phyloP scores from a whole-genome alignment of 2,329 filamentous ascomycete species.

The Fusarium sp. region DNA sequence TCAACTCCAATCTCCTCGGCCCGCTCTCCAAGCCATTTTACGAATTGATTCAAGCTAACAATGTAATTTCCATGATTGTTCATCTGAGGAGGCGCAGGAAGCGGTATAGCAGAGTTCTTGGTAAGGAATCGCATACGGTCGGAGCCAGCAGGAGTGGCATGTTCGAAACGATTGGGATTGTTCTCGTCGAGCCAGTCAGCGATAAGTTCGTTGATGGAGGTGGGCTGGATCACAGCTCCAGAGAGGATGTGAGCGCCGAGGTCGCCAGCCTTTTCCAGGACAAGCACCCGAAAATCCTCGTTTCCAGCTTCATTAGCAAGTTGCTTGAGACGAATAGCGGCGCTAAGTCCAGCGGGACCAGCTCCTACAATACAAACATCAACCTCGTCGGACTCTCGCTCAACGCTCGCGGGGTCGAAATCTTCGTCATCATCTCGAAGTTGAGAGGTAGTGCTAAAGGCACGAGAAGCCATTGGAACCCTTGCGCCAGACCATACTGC shows the following conservation, averaged over 20 bases:
- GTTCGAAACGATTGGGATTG: constrained; percentile 87
- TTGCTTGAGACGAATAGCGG: constrained; percentile 94
- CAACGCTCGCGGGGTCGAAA: constrained; percentile 73
- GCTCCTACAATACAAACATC: constrained; percentile 97
- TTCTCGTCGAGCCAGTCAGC: constrained; percentile 92
- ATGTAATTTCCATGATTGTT: constrained; percentile 98
- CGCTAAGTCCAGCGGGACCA: constrained; percentile 91
- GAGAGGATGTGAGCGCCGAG: constrained; percentile 94
- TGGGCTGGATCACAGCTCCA: constrained; percentile 92
- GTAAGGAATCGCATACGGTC: constrained; percentile 97
- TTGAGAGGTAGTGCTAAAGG: constrained; percentile 48
- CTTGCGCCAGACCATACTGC: constrained; percentile 30
- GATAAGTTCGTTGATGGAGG: constrained; percentile 85
- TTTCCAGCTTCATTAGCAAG: constrained; percentile 93
- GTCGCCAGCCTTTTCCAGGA: constrained; percentile 95
- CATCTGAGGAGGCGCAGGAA: constrained; percentile 96
- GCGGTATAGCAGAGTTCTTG: constrained; percentile 76
- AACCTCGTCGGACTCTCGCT: constrained; percentile 91
- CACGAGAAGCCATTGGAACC: constrained; percentile 38
- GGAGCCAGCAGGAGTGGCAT: constrained; percentile 81
- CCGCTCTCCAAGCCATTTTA: constrained; percentile 93
- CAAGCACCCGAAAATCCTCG: constrained; percentile 90
- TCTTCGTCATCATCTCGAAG: constrained; percentile 53
- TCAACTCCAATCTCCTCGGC: constrained; percentile 98
- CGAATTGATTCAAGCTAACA: constrained; percentile 91